Evolutionary conservation across 2,329 filamentous ascomycete genomes (phyloP).

Genomic region (Diaporthe batatas): DNA sequence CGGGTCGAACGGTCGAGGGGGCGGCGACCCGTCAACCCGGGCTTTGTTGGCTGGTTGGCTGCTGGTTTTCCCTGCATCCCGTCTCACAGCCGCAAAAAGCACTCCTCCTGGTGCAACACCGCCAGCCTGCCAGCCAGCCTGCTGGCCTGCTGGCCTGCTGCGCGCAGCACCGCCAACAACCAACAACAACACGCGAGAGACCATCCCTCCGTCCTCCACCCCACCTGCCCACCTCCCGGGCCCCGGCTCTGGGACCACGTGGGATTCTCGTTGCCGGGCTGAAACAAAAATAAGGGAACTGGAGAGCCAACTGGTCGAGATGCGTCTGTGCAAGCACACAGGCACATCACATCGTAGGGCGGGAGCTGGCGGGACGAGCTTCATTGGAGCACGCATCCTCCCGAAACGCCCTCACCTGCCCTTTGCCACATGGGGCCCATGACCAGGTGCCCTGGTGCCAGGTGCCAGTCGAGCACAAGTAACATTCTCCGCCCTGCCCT

Average conservation of each 20-base stretch:
- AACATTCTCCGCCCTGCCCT: background rate
- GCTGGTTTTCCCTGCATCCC: background rate
- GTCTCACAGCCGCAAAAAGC: constrained; percentile 14
- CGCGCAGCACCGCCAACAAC: background rate
- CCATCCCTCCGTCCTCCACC: background rate
- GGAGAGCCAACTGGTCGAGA: constrained; percentile 22
- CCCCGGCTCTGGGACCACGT: constrained; percentile 18
- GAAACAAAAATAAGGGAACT: constrained; percentile 25
- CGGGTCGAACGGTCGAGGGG: constrained; percentile 8
- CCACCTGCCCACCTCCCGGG: background rate
- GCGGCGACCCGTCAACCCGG: constrained; percentile 17
- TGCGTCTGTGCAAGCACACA: constrained; percentile 30
- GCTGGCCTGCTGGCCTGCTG: too few species aligned
- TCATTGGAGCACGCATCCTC: constrained; percentile 27
- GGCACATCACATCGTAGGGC: constrained; percentile 16
- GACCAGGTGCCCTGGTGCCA: background rate
- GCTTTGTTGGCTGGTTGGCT: background rate
- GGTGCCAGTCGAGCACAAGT: too few species aligned
- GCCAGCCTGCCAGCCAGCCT: background rate
- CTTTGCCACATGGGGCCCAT: constrained; percentile 29
- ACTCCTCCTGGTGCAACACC: background rate
- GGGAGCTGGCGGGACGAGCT: constrained; percentile 11
- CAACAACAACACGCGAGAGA: background rate
- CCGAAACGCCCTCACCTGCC: constrained; percentile 28
- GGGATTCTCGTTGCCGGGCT: constrained; percentile 28